Evolutionary conservation across 2,329 filamentous ascomycete genomes (phyloP).

Genomic region (Epichloe amarillans): DNA sequence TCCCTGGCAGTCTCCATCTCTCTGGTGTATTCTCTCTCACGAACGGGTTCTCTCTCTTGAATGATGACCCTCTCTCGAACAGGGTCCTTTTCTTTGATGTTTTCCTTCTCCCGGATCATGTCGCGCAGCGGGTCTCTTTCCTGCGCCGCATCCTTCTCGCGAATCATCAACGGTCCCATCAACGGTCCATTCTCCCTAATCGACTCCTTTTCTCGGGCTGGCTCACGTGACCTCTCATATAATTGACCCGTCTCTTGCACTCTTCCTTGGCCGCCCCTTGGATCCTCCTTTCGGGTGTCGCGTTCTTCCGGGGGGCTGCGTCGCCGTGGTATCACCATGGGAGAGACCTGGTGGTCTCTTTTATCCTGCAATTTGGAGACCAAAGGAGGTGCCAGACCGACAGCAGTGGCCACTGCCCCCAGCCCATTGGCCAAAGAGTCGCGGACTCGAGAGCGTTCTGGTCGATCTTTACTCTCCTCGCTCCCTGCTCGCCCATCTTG

Average conservation of each 20-base stretch:
- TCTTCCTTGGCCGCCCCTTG: slow-evolving; percentile 9
- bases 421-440: slow-evolving; percentile 36
- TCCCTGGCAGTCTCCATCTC: slow-evolving; percentile 3
- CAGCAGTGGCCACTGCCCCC: slow-evolving; percentile 33
- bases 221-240: slow-evolving; percentile 2
- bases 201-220: neutral
- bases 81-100: slow-evolving; percentile 10
- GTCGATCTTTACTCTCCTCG: slow-evolving; percentile 19
- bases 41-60: slow-evolving; percentile 14
- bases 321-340: slow-evolving; percentile 13
- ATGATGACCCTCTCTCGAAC: slow-evolving; percentile 1
- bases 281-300: slow-evolving; percentile 11
- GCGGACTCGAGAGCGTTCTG: slow-evolving; percentile 28
- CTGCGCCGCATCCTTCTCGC: neutral
- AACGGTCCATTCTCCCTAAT: neutral
- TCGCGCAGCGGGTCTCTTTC: slow-evolving; percentile 1
- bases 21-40: slow-evolving; percentile 26
- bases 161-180: slow-evolving; percentile 2
- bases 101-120: slow-evolving; percentile 4
- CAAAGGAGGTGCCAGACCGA: slow-evolving; percentile 27
- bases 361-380: slow-evolving; percentile 25
- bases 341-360: slow-evolving; percentile 21
- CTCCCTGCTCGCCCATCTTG: slow-evolving; percentile 19
- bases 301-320: slow-evolving; percentile 22
- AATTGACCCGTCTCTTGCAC: slow-evolving; percentile 8